Percentiles rank a stretch among this genome's conserved stretches.
Conservation (phyloP, 208 protist genomes). For the Leishmania tropica region DNA sequence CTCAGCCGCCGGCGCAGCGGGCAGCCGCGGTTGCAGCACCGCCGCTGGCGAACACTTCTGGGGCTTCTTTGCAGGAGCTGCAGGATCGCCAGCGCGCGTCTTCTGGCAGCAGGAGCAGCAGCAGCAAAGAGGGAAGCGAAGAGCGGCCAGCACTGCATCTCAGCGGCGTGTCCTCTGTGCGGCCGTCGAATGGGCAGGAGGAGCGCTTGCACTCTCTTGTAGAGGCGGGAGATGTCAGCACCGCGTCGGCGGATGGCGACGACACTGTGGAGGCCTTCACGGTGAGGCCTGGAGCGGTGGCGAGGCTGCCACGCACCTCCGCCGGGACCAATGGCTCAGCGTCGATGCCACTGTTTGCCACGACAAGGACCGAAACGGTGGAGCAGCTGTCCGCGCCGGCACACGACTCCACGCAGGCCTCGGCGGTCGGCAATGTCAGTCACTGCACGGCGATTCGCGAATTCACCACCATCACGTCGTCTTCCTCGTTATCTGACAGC, state of each 20-base stretch:
- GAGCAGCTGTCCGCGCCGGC: conserved; percentile 26
- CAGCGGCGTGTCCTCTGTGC: conserved; percentile 47
- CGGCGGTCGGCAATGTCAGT: conserved; percentile 12
- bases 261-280: neutral
- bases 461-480: conserved; percentile 21
- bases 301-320: neutral
- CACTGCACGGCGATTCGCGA: conserved; percentile 24
- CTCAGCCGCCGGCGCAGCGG: neutral
- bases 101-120: conserved; percentile 12
- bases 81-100: conserved; percentile 18
- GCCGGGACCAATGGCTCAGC: neutral
- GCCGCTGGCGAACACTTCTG: neutral
- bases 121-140: conserved; percentile 21
- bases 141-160: conserved; percentile 26
- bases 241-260: conserved; percentile 25
- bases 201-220: conserved; percentile 19
- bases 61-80: neutral
- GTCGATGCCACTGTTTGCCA: neutral
- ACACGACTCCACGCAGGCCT: conserved; percentile 7
- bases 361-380: conserved; percentile 5
- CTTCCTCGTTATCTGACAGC: conserved; percentile 11
- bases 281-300: neutral
- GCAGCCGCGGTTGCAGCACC: neutral
- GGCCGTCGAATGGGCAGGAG: conserved; percentile 22
- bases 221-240: conserved; percentile 30